Base-by-base conservation (phyloP, 148 eudicot species). In the Rhododendron ovatum region DNA sequence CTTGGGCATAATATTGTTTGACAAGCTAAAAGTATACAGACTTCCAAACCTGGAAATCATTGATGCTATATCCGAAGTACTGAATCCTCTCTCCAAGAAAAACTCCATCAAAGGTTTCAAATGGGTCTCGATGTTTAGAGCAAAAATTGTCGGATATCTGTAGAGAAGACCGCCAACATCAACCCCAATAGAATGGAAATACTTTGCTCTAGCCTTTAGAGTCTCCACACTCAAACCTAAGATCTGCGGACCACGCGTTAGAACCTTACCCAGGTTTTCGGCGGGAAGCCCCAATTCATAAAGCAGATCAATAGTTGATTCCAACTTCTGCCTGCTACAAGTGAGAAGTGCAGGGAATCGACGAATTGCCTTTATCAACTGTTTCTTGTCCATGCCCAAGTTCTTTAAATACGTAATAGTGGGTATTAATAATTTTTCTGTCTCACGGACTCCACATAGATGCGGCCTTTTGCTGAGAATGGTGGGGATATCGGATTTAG, bases 261-360 rank as follows among this genome's bases (percentile, higher is more conserved):
- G 82, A 79, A 93, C 88, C 89, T 89, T 94, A 80, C 98, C 87
- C 74, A 92, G 94, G 63, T 86, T 89, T 87, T 93, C 92, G n/a
- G 89, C 88, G 2, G 95, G 89, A 50, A 95, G 95, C 28, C 96
- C 98, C 94, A 95, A 91, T 84, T 94, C 95, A 84, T 93, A 91
- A 9, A 95, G 92, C 86, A 92, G 94, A 88, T 92, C 95, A 67
- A 95, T 92, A 0, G 93, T 91, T 43, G 95, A 84, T 90, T 88
- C 90, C 45, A 94, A 81, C 87, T 95, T 95, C 47, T 88, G 90
- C 87, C 94, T 88, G 89, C 96, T 95, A 85, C 91, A 94, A 22
- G 98, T 93, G 65, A 95, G 94, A 81, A 95, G 92, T 12, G 95
- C 90, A 4, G 98, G 98, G 82, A 92, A 93, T 22, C 96, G 94